A percentile compares a stretch with the other conserved stretches of the same genome.
Conservation (phyloP, 306 rosid species). For the Hylodesmum podocarpum region DNA sequence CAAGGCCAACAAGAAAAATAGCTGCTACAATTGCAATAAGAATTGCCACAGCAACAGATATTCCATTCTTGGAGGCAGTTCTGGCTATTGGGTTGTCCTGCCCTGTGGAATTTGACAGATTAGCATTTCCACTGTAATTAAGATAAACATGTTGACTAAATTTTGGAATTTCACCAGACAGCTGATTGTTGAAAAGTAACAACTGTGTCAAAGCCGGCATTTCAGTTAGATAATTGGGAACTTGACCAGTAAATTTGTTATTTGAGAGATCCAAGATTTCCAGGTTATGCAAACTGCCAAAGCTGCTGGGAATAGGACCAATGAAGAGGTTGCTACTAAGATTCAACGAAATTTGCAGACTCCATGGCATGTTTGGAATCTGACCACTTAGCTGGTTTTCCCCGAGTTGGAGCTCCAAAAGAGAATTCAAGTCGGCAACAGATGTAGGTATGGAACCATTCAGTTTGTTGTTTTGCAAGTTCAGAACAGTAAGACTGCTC, state of each 20-base stretch:
- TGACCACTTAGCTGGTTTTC: conserved; percentile 49
- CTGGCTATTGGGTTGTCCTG: background rate
- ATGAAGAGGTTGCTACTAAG: conserved; percentile 67
- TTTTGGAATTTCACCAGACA: conserved; percentile 51
- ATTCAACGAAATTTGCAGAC: conserved; percentile 64
- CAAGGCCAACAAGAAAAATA: conserved; percentile 39
- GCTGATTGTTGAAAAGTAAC: conserved; percentile 55
- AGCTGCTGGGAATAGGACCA: conserved; percentile 51
- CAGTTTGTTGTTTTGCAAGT: conserved; percentile 59
- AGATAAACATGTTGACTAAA: conserved; percentile 15
- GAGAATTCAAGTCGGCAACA: conserved; percentile 15
- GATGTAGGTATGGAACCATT: conserved; percentile 53
- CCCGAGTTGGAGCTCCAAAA: conserved; percentile 77
- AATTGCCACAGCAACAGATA: conserved; percentile 29
- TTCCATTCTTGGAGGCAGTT: conserved; percentile 27
- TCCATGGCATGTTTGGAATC: conserved; percentile 63
- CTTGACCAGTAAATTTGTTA: conserved; percentile 59
- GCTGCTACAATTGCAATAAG: conserved; percentile 54
- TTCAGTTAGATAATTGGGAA: conserved; percentile 37
- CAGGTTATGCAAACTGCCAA: conserved; percentile 24
- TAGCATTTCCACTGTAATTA: conserved; percentile 21
- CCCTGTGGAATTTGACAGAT: background rate
- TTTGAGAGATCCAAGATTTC: conserved; percentile 85
- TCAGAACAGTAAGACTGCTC: conserved; percentile 35
- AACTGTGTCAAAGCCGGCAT: conserved; percentile 50